These are phyloP conservation scores for Fragaria iinumae DNA, from an alignment of 306 rosid genomes.

Conservation along the genomic window DNA sequence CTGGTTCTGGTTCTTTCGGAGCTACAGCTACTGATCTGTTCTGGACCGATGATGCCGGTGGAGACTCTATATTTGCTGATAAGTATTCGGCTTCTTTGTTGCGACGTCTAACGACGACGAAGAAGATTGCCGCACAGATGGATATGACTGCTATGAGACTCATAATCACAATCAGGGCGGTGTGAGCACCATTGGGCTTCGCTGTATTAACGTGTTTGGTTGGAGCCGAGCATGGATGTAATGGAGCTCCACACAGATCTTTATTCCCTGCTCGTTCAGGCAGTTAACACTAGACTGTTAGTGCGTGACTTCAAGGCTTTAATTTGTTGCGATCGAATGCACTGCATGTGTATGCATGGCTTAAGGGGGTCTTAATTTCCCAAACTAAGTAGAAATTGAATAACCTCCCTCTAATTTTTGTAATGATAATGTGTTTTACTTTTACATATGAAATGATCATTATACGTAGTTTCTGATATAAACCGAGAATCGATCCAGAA, in stretches of 20 bases:
- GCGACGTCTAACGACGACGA: constrained; percentile 40
- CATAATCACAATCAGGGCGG: constrained; percentile 39
- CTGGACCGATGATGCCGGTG: constrained; percentile 12
- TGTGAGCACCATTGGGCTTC: constrained; percentile 33
- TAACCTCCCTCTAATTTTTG: not conserved
- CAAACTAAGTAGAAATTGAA: not conserved
- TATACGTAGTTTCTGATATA: not conserved
- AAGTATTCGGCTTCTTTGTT: not conserved
- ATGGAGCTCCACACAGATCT: constrained; percentile 70
- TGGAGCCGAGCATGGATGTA: constrained; percentile 36
- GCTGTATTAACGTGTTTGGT: not conserved
- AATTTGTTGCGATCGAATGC: not conserved
- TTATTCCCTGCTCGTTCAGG: constrained; percentile 52
- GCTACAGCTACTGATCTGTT: constrained; percentile 10
- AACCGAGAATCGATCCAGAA: not conserved
- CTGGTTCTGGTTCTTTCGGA: constrained; percentile 4
- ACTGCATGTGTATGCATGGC: not conserved
- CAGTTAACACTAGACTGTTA: not conserved
- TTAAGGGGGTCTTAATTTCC: not conserved
- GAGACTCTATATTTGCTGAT: constrained; percentile 33
- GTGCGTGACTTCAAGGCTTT: not conserved
- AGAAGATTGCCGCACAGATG: constrained; percentile 27
- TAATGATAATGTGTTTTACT: not conserved
- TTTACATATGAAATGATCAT: not conserved
- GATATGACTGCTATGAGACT: constrained; percentile 41